phyloP scores from a whole-genome alignment of 2,329 filamentous ascomycete species.

The Apiospora sp. region DNA sequence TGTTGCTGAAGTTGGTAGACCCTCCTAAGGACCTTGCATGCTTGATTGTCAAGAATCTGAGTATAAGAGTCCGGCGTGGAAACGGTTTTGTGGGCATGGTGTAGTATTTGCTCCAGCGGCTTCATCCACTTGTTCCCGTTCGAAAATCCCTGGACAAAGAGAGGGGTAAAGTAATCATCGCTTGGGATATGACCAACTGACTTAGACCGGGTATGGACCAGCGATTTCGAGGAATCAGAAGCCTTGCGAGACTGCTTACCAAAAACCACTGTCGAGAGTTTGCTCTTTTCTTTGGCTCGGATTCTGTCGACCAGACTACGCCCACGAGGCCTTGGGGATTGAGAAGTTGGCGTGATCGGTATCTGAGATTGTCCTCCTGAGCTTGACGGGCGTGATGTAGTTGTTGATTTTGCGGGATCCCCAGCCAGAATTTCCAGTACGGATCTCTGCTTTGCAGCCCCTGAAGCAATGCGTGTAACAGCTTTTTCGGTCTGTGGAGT shows the following conservation, averaged over 20 bases:
- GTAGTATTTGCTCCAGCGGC: slow-evolving; percentile 74
- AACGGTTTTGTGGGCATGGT: slow-evolving; percentile 87
- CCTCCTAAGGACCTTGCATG: slow-evolving; percentile 83
- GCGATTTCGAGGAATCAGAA: slow-evolving; percentile 52
- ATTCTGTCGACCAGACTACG: slow-evolving; percentile 53
- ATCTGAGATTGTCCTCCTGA: slow-evolving; percentile 33
- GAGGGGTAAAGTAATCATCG: slow-evolving; percentile 71
- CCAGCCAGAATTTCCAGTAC: slow-evolving; percentile 43
- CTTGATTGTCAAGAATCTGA: slow-evolving; percentile 84
- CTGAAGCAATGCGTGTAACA: slow-evolving; percentile 29
- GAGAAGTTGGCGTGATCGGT: slow-evolving; percentile 41
- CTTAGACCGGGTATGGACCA: slow-evolving; percentile 51
- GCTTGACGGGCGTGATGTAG: slow-evolving; percentile 19
- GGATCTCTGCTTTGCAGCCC: slow-evolving; percentile 41
- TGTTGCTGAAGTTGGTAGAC: slow-evolving; percentile 92
- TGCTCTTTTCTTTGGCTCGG: slow-evolving; percentile 68
- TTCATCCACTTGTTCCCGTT: slow-evolving; percentile 67
- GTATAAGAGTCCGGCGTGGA: slow-evolving; percentile 86
- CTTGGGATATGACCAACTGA: slow-evolving; percentile 52
- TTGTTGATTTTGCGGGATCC: slow-evolving; percentile 18
- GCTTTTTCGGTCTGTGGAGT: slow-evolving; percentile 13
- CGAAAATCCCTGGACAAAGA: slow-evolving; percentile 65
- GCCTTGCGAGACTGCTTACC: slow-evolving; percentile 67
- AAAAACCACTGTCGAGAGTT: slow-evolving; percentile 80
- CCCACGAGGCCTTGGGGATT: slow-evolving; percentile 37